Base-by-base conservation (phyloP, 2,329 filamentous ascomycete genomes). In the Stemphylium beticola region DNA sequence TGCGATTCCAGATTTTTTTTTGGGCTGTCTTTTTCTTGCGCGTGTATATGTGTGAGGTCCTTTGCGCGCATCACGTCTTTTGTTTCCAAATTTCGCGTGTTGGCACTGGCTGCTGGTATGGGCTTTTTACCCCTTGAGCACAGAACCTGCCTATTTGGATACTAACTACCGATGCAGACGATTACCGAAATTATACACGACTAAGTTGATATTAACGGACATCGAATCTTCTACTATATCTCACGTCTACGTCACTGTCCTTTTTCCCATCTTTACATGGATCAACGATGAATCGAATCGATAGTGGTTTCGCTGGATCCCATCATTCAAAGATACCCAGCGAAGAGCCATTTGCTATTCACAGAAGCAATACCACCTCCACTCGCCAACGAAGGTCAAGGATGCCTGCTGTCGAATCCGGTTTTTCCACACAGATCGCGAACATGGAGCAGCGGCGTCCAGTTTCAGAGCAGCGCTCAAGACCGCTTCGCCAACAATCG, bases 231-330 rank as follows among this genome's bases (percentile, higher is more conserved):
- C 40, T 4, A 40, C 37, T 32, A 52, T 32, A 29, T 31, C 53
- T 56, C 43, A 34, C 36, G 38, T 55, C 42, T 51, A 65, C 57
- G 49, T 64, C 60, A 63, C 61, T 53, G 37, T 32, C 52, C 51
- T 44, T 45, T 45, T 54, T 60, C 50, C 18, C 49, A 52, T 42
- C 50, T 43, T 56, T 64, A 55, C 44, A 71, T 65, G 64, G 53
- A 61, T 59, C 60, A 46, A 65, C 55, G 59, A 75, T 75, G 71
- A 62, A 67, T 51, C 70, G 72, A 53, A 61, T 61, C 44, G 71
- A 75, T 56, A 74, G 71, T 57, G 71, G 65, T 60, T 70, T 69
- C 58, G 62, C 67, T 38, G 65, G 66, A 49, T 64, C 65, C 39
- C 57, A 62, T 57, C 51, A 46, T 34, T 51, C 59, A 42, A 60